Base-by-base conservation (phyloP, 345 rosid genomes). In the Diplotaxis tenuifolia region DNA sequence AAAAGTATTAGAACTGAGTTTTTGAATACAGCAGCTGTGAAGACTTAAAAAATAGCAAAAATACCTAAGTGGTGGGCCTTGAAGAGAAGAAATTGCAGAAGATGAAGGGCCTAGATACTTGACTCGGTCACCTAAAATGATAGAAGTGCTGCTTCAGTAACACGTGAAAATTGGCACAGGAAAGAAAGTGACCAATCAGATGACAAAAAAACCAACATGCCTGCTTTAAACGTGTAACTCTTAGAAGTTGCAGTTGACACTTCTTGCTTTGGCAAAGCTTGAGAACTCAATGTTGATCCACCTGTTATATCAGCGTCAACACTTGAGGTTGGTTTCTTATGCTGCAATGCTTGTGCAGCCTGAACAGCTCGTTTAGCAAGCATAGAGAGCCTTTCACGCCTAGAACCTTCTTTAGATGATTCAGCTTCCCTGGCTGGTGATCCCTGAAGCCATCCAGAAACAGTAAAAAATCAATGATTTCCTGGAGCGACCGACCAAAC, bases 301-400 rank as follows among this genome's bases (percentile, higher is more conserved):
- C 99, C 96, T 15, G 88, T 88, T 53, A 92, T 92, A 75, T 87
- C 96, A 62, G 96, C 97, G 65, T 92, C 97, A 23, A 89, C 96
- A 71, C 97, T 90, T 27, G 97, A 95, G 72, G 92, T 83, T 70
- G 96, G 92, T 75, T 86, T 88, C 83, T 83, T 91, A 55, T 85
- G 88, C 29, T 85, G 96, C 77, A 83, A 70, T 52, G 83, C 77
- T 58, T 88, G 78, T 45, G 87, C 89, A 71, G 88, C 78, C 73
- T 72, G 81, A 47, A 72, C 77, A 60, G 81, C 81, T 54, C 81
- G 69, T 62, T 90, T 95, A 34, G 92, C 84, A 77, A 86, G 85
- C 58, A 81, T 75, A 54, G 88, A 80, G 28, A 80, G 76, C 77
- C 85, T 92, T 76, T 95, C 97, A 38, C 89, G 80, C 80, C 84